A percentile compares a stretch with the other conserved stretches of the same genome.
Conservation (phyloP, 2,329 filamentous ascomycete genomes). For the Fusarium globosum region DNA sequence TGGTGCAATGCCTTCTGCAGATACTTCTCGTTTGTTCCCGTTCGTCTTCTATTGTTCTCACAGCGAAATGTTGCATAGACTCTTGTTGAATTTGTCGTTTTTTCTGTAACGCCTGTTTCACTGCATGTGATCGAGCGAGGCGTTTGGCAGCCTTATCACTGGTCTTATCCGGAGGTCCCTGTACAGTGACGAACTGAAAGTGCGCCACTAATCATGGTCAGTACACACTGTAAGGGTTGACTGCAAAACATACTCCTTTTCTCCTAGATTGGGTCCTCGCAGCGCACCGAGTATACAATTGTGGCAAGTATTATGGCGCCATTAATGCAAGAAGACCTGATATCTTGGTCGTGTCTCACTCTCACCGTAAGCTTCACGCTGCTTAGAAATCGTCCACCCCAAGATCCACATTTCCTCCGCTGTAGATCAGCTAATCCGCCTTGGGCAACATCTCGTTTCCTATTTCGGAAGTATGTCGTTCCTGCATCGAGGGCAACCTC, state of each 20-base stretch:
- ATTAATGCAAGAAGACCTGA: neutral
- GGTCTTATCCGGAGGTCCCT: neutral
- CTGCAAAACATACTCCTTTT: neutral
- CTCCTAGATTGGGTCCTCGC: accelerated
- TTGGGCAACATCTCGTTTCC: constrained; percentile 9
- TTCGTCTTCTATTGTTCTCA: neutral
- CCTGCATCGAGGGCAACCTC: neutral
- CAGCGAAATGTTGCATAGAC: constrained; percentile 17
- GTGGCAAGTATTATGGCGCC: neutral
- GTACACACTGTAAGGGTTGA: accelerated
- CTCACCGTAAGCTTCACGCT: neutral
- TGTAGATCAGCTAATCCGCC: neutral
- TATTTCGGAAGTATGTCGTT: constrained; percentile 10
- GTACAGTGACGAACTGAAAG: constrained; percentile 35
- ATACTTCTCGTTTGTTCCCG: accelerated
- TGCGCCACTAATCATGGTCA: constrained; percentile 3
- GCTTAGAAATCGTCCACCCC: constrained; percentile 12
- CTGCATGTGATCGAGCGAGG: constrained; percentile 34
- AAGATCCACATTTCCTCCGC: neutral
- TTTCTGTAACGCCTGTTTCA: constrained; percentile 18
- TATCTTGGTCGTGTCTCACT: neutral
- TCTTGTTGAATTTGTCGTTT: constrained; percentile 26
- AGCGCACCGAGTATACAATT: neutral
- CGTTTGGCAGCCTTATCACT: constrained; percentile 9
- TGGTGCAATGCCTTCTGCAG: neutral